These are phyloP conservation scores for Nicotiana attenuata DNA, from an alignment of 257 asterid species.

Conservation along the genomic window DNA sequence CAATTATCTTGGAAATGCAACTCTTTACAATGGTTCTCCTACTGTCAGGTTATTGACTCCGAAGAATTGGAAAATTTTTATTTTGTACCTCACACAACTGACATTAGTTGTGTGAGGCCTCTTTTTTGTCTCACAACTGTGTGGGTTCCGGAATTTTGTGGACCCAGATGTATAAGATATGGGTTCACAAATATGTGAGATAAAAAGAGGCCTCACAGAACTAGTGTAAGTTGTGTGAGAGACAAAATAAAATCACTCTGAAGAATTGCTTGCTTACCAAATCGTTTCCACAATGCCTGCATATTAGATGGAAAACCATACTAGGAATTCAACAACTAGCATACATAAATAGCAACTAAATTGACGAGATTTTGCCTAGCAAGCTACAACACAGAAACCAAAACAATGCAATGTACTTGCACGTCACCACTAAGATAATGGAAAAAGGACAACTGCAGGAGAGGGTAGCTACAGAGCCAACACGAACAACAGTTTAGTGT, in stretches of 20 bases:
- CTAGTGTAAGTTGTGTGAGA: too few species aligned
- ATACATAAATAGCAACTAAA: not conserved
- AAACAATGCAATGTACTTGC: constrained; percentile 6
- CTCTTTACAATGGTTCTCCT: not conserved
- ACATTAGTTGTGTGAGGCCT: too few species aligned
- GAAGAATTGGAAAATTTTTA: too few species aligned
- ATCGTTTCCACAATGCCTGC: not conserved
- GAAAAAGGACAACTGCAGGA: not conserved
- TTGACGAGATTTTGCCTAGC: not conserved
- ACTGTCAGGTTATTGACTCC: not conserved
- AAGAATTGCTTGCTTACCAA: not conserved
- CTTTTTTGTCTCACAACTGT: too few species aligned
- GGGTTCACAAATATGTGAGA: too few species aligned
- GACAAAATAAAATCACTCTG: too few species aligned
- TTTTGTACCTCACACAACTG: too few species aligned
- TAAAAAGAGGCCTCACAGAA: too few species aligned
- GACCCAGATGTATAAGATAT: too few species aligned
- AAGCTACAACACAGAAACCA: not conserved
- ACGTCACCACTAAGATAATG: not conserved
- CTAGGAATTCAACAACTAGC: not conserved
- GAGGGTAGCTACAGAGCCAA: not conserved
- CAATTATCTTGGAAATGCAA: constrained; percentile 5
- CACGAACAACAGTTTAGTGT: not conserved
- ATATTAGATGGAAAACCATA: not conserved
- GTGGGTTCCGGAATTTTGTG: too few species aligned